Conservation (phyloP, 2,329 filamentous ascomycete genomes). For the Exutisphaerella laricina region DNA sequence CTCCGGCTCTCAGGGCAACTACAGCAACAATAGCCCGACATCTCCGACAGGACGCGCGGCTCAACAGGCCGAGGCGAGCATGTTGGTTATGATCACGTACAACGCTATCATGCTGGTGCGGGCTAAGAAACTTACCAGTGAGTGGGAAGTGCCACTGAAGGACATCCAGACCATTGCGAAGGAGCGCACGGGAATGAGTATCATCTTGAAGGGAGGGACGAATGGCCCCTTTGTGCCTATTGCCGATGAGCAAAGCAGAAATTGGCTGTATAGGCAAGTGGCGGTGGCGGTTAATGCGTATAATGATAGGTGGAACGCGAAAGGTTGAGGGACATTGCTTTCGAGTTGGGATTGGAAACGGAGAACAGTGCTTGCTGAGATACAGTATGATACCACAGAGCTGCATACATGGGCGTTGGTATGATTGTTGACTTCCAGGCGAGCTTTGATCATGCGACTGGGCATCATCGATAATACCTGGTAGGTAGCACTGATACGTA, state of each 20-base stretch:
- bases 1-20: slow-evolving; percentile 61
- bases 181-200: slow-evolving; percentile 87
- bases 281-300: slow-evolving; percentile 63
- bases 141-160: slow-evolving; percentile 95
- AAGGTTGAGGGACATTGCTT: slow-evolving; percentile 37
- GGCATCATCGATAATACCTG: too few relatives aligned
- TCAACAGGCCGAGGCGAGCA: slow-evolving; percentile 36
- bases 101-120: slow-evolving; percentile 82
- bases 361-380: neutral
- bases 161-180: slow-evolving; percentile 97
- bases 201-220: slow-evolving; percentile 80
- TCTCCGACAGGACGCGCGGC: slow-evolving; percentile 9
- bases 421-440: too few relatives aligned
- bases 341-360: neutral
- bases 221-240: slow-evolving; percentile 95
- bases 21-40: slow-evolving; percentile 13
- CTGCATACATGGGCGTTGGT: too few relatives aligned
- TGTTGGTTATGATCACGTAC: slow-evolving; percentile 63
- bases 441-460: too few relatives aligned
- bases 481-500: too few relatives aligned
- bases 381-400: slow-evolving; percentile 3
- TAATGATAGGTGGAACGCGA: slow-evolving; percentile 61
- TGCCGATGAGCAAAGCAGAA: slow-evolving; percentile 70
- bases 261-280: slow-evolving; percentile 63
- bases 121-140: slow-evolving; percentile 74